Evolutionary conservation across 352 stramenopile species (phyloP), one percentile per base, ranked within the genome.

Genomic region (Phytophthora macrochlamydospora): DNA sequence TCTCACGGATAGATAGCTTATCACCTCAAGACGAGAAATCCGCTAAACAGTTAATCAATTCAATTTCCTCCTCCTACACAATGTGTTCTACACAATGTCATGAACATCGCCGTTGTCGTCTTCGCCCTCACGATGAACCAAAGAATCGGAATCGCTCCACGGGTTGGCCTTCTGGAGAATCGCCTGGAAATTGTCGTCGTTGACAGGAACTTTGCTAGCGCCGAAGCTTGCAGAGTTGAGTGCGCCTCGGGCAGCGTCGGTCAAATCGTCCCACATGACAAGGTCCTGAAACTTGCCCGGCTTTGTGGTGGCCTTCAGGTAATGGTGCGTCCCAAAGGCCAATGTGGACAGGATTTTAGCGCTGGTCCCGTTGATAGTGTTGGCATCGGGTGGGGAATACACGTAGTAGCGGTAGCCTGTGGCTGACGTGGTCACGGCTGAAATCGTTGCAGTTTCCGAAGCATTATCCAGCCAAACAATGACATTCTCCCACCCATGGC

Each of bases 401-500:
- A 12, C 11, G 2, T 9, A 18, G 35, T 57, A 57, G 35, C 35
- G 32, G 24, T 44, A 18, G 8, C 38, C 11, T 24, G 51, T 35
- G 4, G 9, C 7, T 7, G 37, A 43, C n/a, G 51, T 6, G 6
- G 51, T 56, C 51, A 56, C 35, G 24, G 51, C 38, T 14, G 24
- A 7, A 7, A 57, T 24, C 12, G 42, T 29, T 2, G 53, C 38
- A 32, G 50, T 44, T 11, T 59, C 30, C 8, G 38, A 59, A 0
- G 51, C 38, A 11, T 43, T 43, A 52, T 73, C 64, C 57, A 76
- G 60, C 72, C 72, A 80, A 7, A 80, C 56, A 13, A 80, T 67
- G 40, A 71, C 53, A 48, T 80, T 62, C 51, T 77, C 68, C 68
- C 68, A 80, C 31, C 74, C 64, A 51, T 80, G 72, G 40, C 72